Evolutionary conservation across 164 flowering plant genomes (phyloP).

Genomic region (Pachysandra terminalis): DNA sequence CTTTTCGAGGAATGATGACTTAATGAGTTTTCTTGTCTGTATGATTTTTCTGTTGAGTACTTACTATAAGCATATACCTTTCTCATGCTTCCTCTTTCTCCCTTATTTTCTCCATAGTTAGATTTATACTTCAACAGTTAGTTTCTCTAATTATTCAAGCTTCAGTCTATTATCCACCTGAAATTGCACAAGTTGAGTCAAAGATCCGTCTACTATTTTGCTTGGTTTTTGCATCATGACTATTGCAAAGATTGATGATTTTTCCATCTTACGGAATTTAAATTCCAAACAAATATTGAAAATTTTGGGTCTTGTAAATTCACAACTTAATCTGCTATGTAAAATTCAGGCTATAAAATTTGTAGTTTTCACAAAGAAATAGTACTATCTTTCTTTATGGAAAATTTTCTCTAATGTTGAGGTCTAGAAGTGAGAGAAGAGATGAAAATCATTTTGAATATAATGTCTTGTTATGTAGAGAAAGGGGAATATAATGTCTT

Average conservation of each 20-base stretch:
- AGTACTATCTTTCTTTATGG: too few relatives aligned
- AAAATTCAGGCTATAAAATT: not conserved
- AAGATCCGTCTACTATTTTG: not conserved
- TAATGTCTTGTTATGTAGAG: not conserved
- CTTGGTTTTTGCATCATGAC: not conserved
- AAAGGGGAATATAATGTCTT: not conserved
- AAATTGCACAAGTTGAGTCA: not conserved
- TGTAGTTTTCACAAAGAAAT: not conserved
- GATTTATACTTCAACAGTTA: too few relatives aligned
- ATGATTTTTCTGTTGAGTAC: not conserved
- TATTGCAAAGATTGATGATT: not conserved
- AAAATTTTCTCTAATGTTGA: not conserved
- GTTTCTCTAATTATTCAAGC: not conserved
- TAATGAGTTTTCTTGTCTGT: not conserved
- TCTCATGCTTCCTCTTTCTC: not conserved
- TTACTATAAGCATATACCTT: too few relatives aligned
- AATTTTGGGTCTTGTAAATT: not conserved
- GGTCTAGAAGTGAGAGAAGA: not conserved
- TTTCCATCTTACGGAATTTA: not conserved
- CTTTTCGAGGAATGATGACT: not conserved
- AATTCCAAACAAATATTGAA: not conserved
- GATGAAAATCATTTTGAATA: not conserved
- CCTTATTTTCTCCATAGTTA: not conserved
- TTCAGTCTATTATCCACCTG: not conserved
- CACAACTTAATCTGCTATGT: not conserved